phyloP scores from a whole-genome alignment of 1,284 basidiomycete genomes.

The Takashimella tepidaria region DNA sequence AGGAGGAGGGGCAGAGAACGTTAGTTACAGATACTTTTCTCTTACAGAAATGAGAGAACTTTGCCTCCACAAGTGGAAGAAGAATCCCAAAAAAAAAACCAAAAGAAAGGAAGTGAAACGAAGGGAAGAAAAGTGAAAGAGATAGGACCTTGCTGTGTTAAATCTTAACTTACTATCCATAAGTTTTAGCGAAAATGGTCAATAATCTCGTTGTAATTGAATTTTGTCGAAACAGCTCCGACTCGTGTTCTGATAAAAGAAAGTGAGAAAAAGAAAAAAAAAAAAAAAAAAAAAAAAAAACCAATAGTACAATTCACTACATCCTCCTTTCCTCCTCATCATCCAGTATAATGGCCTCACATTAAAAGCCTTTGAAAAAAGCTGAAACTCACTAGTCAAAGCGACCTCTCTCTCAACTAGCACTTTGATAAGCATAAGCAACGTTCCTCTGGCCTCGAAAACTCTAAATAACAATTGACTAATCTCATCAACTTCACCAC shows the following conservation, averaged over 20 bases:
- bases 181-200: slow-evolving; percentile 74
- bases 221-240: slow-evolving; percentile 76
- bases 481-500: slow-evolving; percentile 73
- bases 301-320: slow-evolving; percentile 3
- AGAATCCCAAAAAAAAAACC: no score
- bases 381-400: slow-evolving; percentile 57
- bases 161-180: slow-evolving; percentile 65
- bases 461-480: slow-evolving; percentile 73
- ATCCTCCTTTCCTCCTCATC: no score
- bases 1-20: background rate
- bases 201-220: slow-evolving; percentile 77
- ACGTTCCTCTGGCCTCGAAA: slow-evolving; percentile 66
- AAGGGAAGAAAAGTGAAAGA: no score
- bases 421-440: slow-evolving; percentile 69
- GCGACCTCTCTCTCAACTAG: slow-evolving; percentile 80
- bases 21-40: background rate
- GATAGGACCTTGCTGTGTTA: no score
- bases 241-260: slow-evolving; percentile 60
- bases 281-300: no score
- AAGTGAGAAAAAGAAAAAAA: no score
- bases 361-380: slow-evolving; percentile 1
- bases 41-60: no score
- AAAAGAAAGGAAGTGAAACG: no score
- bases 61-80: no score
- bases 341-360: no score